These are phyloP conservation scores for Silene uniflora DNA, from an alignment of 148 eudicot species.

Conservation along the genomic window DNA sequence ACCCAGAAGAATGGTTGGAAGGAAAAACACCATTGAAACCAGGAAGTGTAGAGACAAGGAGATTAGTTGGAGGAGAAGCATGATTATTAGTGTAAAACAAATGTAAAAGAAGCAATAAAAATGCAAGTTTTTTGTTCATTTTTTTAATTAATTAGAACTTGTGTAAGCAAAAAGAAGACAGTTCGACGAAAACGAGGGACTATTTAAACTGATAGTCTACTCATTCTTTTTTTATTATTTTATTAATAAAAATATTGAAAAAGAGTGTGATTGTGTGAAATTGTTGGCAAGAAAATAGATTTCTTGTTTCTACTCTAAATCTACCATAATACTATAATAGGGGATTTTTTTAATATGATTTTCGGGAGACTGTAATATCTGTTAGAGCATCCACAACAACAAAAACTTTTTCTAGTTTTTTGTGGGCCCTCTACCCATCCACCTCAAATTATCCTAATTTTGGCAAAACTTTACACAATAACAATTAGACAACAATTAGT, in stretches of 20 bases:
- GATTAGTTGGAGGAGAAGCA: conserved; percentile 46
- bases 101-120: conserved; percentile 12
- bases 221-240: neutral
- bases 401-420: too few relatives aligned
- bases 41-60: conserved; percentile 62
- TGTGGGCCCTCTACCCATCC: too few relatives aligned
- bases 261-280: conserved; percentile 22
- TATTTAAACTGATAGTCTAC: neutral
- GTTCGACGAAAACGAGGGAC: conserved; percentile 33
- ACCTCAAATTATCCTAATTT: too few relatives aligned
- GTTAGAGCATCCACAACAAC: too few relatives aligned
- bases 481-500: too few relatives aligned
- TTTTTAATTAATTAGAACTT: neutral
- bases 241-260: neutral
- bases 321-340: neutral
- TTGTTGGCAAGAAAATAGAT: conserved; percentile 26
- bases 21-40: conserved; percentile 73
- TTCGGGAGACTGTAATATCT: too few relatives aligned
- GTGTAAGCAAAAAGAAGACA: conserved; percentile 2
- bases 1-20: conserved; percentile 93
- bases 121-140: conserved; percentile 1
- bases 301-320: conserved; percentile 12
- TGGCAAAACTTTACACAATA: too few relatives aligned
- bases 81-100: conserved; percentile 2
- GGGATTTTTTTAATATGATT: too few relatives aligned